phyloP scores from a whole-genome alignment of 2,329 filamentous ascomycete genomes.

The Mycosphaerella arachidis region DNA sequence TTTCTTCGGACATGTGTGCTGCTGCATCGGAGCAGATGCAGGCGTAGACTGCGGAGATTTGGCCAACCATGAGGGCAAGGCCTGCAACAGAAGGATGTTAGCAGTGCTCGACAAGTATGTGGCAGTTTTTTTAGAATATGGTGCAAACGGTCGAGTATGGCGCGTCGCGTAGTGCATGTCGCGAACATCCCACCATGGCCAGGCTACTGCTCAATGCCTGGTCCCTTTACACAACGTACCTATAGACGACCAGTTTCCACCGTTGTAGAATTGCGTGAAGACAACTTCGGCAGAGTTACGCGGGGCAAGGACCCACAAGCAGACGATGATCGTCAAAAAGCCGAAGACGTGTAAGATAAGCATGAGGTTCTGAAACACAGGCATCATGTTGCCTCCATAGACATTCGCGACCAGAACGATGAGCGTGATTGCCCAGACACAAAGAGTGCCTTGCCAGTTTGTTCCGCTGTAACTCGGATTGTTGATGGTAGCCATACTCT shows the following conservation, averaged over 20 bases:
- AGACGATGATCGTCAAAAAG: conserved; percentile 32
- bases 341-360: conserved; percentile 38
- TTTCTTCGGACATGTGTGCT: conserved; percentile 29
- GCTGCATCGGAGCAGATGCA: conserved; percentile 20
- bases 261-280: conserved; percentile 37
- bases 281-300: conserved; percentile 28
- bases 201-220: too few relatives aligned
- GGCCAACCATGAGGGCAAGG: conserved; percentile 31
- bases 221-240: conserved; percentile 3
- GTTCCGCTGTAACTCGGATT: conserved; percentile 39
- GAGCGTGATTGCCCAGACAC: conserved; percentile 44
- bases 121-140: too few relatives aligned
- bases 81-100: too few relatives aligned
- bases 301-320: conserved; percentile 28
- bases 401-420: conserved; percentile 43
- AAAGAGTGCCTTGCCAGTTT: conserved; percentile 48
- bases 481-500: conserved; percentile 42
- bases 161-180: too few relatives aligned
- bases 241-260: conserved; percentile 37
- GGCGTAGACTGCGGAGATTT: conserved; percentile 29
- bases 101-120: too few relatives aligned
- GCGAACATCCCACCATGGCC: too few relatives aligned
- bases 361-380: conserved; percentile 37
- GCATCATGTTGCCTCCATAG: conserved; percentile 33
- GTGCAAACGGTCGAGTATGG: too few relatives aligned